Percentiles rank a stretch among this genome's conserved stretches.
phyloP scores from a whole-genome alignment of 768 basidiomycete genomes.

The Amanita rubescens region DNA sequence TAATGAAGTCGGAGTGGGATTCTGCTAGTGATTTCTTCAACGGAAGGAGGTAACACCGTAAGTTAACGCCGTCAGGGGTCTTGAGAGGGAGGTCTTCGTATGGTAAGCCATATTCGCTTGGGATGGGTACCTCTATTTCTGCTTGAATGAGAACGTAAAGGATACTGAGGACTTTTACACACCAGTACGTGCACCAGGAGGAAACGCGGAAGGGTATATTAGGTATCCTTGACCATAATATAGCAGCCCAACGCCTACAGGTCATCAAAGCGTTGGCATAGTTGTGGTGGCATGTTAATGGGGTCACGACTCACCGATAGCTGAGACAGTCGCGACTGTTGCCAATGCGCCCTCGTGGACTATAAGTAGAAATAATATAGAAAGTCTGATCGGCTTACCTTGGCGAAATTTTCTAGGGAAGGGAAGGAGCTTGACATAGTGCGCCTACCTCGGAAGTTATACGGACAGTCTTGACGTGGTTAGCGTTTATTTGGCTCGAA shows the following conservation, averaged over 20 bases:
- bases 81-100: conserved; percentile 70
- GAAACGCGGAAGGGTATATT: conserved; percentile 84
- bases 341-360: conserved; percentile 42
- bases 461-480: background rate
- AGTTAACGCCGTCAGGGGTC: conserved; percentile 63
- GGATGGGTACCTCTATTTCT: conserved; percentile 57
- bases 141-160: conserved; percentile 7
- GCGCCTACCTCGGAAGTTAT: background rate
- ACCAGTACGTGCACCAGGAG: conserved; percentile 75
- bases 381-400: conserved; percentile 22
- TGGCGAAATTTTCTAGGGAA: conserved; percentile 40
- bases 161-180: conserved; percentile 8
- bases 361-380: background rate
- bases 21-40: conserved; percentile 46
- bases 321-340: conserved; percentile 50
- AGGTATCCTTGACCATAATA: conserved; percentile 85
- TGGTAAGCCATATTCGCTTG: conserved; percentile 60
- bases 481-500: background rate
- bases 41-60: conserved; percentile 72
- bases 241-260: conserved; percentile 59
- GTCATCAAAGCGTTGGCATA: background rate
- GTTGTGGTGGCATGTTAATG: background rate
- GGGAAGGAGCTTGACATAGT: conserved; percentile 34
- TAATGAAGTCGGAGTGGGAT: conserved; percentile 20
- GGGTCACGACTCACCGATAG: conserved; percentile 34